Evolutionary conservation across 192 early-diverging fungal species (phyloP).

Genomic region (Rhizoclosmatium globosum): DNA sequence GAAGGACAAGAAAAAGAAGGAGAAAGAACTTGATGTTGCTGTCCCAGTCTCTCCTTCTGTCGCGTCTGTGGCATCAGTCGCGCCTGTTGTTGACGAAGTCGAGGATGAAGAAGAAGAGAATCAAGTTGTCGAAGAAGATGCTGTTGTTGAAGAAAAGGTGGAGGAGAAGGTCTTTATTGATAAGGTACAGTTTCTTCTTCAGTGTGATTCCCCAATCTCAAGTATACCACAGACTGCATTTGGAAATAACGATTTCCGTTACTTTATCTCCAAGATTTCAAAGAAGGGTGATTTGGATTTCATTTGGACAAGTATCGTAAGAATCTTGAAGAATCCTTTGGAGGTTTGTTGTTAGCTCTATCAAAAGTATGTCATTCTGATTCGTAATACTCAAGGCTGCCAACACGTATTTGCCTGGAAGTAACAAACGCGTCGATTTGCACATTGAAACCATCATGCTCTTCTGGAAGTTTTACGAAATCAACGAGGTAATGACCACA

Average conservation of each 20-base stretch:
- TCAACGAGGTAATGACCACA: conserved; percentile 69
- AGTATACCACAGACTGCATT: not conserved
- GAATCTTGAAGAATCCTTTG: conserved; percentile 86
- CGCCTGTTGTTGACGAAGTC: not conserved
- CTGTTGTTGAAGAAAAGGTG: not conserved
- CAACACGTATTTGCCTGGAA: conserved; percentile 79
- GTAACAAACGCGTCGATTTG: conserved; percentile 72
- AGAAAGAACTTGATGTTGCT: not conserved
- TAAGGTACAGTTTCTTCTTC: not conserved
- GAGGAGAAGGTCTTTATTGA: not conserved
- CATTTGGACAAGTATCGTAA: conserved; percentile 75
- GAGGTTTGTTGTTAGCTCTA: conserved; percentile 44
- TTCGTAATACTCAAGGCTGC: conserved; percentile 51
- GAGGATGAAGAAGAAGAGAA: not conserved
- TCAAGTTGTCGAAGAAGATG: not conserved
- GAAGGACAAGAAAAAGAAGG: not conserved
- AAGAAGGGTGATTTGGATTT: conserved; percentile 85
- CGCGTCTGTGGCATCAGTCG: not conserved
- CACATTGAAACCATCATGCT: conserved; percentile 79
- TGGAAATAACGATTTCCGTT: conserved; percentile 76
- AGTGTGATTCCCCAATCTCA: not conserved
- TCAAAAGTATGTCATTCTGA: conserved; percentile 5
- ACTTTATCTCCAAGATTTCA: conserved; percentile 84
- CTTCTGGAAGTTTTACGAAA: conserved; percentile 85
- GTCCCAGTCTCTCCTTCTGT: not conserved